Evolutionary conservation across 1,284 basidiomycete genomes (phyloP).

Genomic region (Puccinia hordei): DNA sequence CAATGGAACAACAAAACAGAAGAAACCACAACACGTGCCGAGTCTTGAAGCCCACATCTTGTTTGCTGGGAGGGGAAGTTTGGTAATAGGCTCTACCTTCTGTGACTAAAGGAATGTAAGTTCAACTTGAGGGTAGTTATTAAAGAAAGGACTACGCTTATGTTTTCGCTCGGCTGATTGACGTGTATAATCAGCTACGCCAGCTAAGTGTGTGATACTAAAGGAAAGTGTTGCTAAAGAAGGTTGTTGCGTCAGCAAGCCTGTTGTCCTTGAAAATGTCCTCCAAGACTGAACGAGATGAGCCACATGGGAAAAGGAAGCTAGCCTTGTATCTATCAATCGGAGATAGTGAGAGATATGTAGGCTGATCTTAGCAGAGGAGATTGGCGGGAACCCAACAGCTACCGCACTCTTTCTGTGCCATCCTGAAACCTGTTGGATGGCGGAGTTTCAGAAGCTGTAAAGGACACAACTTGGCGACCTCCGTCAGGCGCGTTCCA

Average conservation of each 20-base stretch:
- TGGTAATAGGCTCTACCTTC: neutral
- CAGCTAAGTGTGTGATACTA: neutral
- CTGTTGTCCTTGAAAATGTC: slow-evolving; percentile 9
- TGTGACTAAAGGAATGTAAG: neutral
- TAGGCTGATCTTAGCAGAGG: slow-evolving; percentile 5
- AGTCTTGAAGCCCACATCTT: neutral
- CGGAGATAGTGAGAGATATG: neutral
- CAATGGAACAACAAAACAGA: neutral
- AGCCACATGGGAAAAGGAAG: neutral
- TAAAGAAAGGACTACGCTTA: neutral
- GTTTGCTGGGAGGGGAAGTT: neutral
- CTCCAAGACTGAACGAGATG: slow-evolving; percentile 12
- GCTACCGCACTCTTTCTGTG: neutral
- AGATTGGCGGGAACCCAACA: neutral
- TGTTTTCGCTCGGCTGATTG: neutral
- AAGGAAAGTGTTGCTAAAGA: slow-evolving; percentile 17
- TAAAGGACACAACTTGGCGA: neutral
- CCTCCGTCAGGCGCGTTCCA: slow-evolving; percentile 8
- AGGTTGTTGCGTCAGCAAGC: neutral
- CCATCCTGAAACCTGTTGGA: slow-evolving; percentile 28
- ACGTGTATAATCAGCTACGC: neutral
- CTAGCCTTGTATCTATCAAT: neutral
- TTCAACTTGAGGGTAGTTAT: neutral
- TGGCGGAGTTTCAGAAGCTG: slow-evolving; percentile 13
- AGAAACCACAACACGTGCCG: neutral